Evolutionary conservation across 1,284 basidiomycete species (phyloP), one percentile per base, ranked within the genome.

Genomic region (Marasmius oreades): DNA sequence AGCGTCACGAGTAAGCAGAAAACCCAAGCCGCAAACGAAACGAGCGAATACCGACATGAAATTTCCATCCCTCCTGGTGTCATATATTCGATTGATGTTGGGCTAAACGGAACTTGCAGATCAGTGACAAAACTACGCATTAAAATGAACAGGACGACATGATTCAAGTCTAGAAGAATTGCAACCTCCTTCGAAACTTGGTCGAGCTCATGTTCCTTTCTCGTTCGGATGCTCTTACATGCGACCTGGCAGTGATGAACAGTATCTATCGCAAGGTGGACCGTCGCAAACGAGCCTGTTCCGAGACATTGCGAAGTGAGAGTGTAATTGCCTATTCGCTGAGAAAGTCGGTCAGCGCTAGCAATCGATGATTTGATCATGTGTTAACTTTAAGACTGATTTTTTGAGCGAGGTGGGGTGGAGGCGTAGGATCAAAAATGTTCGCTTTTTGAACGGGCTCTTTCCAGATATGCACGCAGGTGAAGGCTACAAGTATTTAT

Each of bases 221-320:
- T 84, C 33, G 78, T 77, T 59, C 79, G 81, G 62, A 93, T 86
- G 52, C 84, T 90, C 69, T 94, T 94, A 71, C 90, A 91, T 7
- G 92, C 92, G 24, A 90, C 88, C 69, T 93, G 92, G 47, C 82
- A 77, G 61, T 80, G 75, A 33, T 76, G 77, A n/a, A 69, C 64
- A 4, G 76, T 77, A 63, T 91, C 86, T 54, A 87, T 74, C 12
- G 88, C 89, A 31, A 93, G 79, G 66, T 92, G 84, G 1, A 93
- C 88, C 0, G 82, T 86, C 0, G 90, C 89, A 69, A 91, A 93
- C n/a, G 85, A 84, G 0, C 92, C 92, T 26, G 81, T 85, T 51
- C 89, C 89, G 11, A 92, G 77, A 61, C 84, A 87, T 61, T 91
- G 87, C 1, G 86, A 84, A 18, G 85, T 88, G 20, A 92, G 81